These are phyloP conservation scores for Trichosporon coremiiforme DNA, from an alignment of 1,284 basidiomycete species.

Conservation along the genomic window DNA sequence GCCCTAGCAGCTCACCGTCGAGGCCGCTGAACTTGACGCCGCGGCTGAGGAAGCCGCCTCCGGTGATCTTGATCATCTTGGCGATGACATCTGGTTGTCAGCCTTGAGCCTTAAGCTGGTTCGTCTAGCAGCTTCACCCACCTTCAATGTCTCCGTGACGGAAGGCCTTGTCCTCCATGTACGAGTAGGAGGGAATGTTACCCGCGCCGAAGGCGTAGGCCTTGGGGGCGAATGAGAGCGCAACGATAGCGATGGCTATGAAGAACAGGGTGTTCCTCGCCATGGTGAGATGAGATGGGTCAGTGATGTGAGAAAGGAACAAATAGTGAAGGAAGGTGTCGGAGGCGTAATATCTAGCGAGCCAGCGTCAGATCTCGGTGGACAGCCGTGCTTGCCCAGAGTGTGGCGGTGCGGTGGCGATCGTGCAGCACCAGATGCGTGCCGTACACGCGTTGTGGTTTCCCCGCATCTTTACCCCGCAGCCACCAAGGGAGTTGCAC, in stretches of 20 bases:
- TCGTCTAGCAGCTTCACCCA: not conserved
- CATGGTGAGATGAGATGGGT: constrained; percentile 32
- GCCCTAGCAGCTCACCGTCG: constrained; percentile 36
- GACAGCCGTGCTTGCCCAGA: not conserved
- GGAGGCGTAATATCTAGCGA: not conserved
- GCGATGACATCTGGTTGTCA: constrained; percentile 37
- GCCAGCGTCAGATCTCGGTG: not conserved
- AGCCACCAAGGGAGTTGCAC: not conserved
- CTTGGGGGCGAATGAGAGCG: constrained; percentile 50
- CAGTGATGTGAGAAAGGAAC: not conserved
- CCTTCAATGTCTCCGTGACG: constrained; percentile 79
- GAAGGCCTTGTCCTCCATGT: constrained; percentile 67
- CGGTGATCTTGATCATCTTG: constrained; percentile 65
- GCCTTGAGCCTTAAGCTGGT: not conserved
- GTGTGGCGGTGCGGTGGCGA: constrained; percentile 6
- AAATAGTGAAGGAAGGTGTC: not conserved
- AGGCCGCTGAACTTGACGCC: constrained; percentile 66
- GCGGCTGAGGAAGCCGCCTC: constrained; percentile 66
- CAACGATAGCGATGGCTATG: constrained; percentile 44
- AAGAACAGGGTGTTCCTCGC: constrained; percentile 41
- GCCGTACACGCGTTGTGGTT: not conserved
- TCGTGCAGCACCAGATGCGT: not conserved
- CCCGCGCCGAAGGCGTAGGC: constrained; percentile 55
- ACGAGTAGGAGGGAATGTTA: constrained; percentile 56
- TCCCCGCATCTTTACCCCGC: constrained; percentile 1